A percentile compares a stretch with the other conserved stretches of the same genome.
phyloP scores from a whole-genome alignment of 805 yeast species.

The Myxozyma udenii region DNA sequence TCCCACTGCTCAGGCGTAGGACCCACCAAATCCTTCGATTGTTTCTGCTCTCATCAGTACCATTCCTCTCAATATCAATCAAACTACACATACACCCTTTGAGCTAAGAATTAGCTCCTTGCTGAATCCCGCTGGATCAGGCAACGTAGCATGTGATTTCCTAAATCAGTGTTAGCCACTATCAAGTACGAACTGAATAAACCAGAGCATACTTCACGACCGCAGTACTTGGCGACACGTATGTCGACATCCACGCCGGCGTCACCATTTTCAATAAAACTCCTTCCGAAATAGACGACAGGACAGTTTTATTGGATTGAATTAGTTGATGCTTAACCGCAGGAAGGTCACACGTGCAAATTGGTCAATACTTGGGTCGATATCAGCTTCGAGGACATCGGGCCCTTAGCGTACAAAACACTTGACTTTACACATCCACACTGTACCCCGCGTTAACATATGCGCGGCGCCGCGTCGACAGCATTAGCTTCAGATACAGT shows the following conservation, averaged over 20 bases:
- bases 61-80: not conserved
- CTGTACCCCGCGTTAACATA: not conserved
- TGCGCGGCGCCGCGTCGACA: not conserved
- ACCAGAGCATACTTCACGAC: slow-evolving; percentile 10
- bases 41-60: slow-evolving; percentile 10
- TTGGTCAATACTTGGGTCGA: too few species aligned
- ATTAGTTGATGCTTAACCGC: too few species aligned
- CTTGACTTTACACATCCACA: too few species aligned
- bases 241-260: slow-evolving; percentile 11
- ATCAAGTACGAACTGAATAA: not conserved
- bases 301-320: too few species aligned
- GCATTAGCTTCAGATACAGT: not conserved
- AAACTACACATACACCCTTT: slow-evolving; percentile 11
- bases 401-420: too few species aligned
- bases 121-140: slow-evolving; percentile 22
- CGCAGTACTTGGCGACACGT: slow-evolving; percentile 6
- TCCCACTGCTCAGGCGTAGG: slow-evolving; percentile 20
- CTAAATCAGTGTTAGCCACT: not conserved
- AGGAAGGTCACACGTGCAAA: too few species aligned
- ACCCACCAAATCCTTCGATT: slow-evolving; percentile 19
- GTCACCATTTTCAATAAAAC: slow-evolving; percentile 6
- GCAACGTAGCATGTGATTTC: slow-evolving; percentile 1
- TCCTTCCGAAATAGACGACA: too few species aligned
- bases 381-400: too few species aligned
- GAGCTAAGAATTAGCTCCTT: slow-evolving; percentile 20